Percentiles rank a stretch among this genome's conserved stretches.
These are phyloP conservation scores for Pisolithus microcarpus DNA, from an alignment of 768 basidiomycete genomes.

Conservation along the genomic window DNA sequence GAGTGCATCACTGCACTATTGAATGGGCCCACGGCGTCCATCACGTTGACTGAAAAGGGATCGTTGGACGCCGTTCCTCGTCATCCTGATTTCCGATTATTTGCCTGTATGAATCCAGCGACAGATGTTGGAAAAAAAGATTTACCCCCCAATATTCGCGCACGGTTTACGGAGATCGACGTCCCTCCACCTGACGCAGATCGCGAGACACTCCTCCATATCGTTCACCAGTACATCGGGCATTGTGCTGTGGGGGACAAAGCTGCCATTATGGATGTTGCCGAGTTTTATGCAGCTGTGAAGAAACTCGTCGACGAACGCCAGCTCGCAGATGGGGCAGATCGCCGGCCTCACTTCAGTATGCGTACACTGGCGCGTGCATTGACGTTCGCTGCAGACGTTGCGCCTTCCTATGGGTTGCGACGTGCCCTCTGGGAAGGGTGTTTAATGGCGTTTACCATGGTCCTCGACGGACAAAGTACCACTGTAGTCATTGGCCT, in stretches of 20 bases:
- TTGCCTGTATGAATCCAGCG: constrained; percentile 99
- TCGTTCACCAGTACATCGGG: constrained; percentile 87
- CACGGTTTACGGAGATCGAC: constrained; percentile 92
- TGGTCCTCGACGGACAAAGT: constrained; percentile 78
- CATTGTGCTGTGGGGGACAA: constrained; percentile 77
- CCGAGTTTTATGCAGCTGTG: constrained; percentile 81
- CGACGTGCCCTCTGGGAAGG: constrained; percentile 93
- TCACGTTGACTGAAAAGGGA: constrained; percentile 90
- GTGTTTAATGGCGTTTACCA: constrained; percentile 95
- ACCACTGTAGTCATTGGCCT: constrained; percentile 57
- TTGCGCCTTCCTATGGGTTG: constrained; percentile 67
- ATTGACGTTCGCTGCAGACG: constrained; percentile 82
- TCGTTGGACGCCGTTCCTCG: constrained; percentile 84
- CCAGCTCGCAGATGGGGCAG: constrained; percentile 87
- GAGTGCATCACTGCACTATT: constrained; percentile 89
- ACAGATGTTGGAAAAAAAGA: constrained; percentile 99
- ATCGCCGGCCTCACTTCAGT: constrained; percentile 90
- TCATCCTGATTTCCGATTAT: constrained; percentile 92
- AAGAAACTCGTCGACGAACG: constrained; percentile 68
- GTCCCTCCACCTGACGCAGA: constrained; percentile 93
- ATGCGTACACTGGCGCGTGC: constrained; percentile 94
- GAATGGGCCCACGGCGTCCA: constrained; percentile 77
- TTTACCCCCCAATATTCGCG: constrained; percentile 82
- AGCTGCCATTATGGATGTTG: constrained; percentile 81
- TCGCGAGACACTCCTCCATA: constrained; percentile 78